A percentile compares a stretch with the other conserved stretches of the same genome.
phyloP scores from a whole-genome alignment of 73 alveolate species.

The Paraurostyla sp. region DNA sequence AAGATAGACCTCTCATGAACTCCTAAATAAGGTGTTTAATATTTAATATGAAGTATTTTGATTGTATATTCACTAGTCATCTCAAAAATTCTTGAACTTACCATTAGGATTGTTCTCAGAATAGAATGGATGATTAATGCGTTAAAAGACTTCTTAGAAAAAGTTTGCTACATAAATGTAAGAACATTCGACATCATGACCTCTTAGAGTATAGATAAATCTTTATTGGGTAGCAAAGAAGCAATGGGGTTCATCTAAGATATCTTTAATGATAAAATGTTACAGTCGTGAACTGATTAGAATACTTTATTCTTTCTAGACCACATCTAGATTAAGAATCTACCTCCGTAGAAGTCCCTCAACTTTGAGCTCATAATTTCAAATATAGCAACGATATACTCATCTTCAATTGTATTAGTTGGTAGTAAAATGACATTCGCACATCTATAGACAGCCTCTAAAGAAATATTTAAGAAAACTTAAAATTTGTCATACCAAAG shows the following conservation, averaged over 20 bases:
- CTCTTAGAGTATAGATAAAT: slow-evolving; percentile 34
- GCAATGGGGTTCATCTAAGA: slow-evolving; percentile 4
- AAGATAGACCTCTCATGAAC: slow-evolving; percentile 18
- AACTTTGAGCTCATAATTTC: slow-evolving; percentile 18
- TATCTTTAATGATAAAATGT: not conserved
- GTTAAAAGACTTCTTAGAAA: not conserved
- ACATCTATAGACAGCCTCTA: slow-evolving; percentile 34
- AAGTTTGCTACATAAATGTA: slow-evolving; percentile 30
- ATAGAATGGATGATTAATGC: slow-evolving; percentile 40
- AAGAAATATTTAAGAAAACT: not conserved
- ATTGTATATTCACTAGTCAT: too few species aligned
- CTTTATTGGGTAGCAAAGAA: slow-evolving; percentile 35
- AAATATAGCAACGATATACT: slow-evolving; percentile 12
- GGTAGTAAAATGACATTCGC: not conserved
- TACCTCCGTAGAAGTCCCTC: slow-evolving; percentile 29
- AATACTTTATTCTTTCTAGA: slow-evolving; percentile 31
- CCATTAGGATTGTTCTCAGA: not conserved
- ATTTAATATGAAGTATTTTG: not conserved
- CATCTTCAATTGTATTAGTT: slow-evolving; percentile 35
- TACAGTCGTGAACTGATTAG: slow-evolving; percentile 6
- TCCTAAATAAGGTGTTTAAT: not conserved
- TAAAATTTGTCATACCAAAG: not conserved
- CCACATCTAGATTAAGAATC: slow-evolving; percentile 1
- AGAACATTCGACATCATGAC: not conserved
- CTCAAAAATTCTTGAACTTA: too few species aligned